Evolutionary conservation across 495 filamentous ascomycete species (phyloP).

Genomic region (Penicillium daleae): DNA sequence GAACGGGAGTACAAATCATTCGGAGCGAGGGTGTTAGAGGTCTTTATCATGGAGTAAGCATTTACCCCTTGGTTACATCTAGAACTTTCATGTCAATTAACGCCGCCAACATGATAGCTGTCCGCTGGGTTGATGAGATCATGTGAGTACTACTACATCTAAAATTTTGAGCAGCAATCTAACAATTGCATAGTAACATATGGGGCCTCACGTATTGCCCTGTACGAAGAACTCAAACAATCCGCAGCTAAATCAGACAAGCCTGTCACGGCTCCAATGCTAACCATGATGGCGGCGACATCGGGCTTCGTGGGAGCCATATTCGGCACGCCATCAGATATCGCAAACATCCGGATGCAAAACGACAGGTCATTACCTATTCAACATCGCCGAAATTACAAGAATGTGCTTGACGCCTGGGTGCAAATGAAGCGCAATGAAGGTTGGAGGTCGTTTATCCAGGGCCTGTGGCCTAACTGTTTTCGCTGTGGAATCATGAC

Average conservation of each 20-base stretch:
- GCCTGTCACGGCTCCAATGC: constrained; percentile 58
- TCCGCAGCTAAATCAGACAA: constrained; percentile 51
- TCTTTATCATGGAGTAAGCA: constrained; percentile 43
- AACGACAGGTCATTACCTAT: constrained; percentile 76
- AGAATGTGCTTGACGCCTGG: constrained; percentile 78
- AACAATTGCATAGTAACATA: constrained; percentile 37
- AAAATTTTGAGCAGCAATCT: background rate
- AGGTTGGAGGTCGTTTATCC: constrained; percentile 64
- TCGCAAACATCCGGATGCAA: constrained; percentile 93
- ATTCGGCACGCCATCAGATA: constrained; percentile 83
- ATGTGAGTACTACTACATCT: constrained; percentile 15
- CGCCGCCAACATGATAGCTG: constrained; percentile 14
- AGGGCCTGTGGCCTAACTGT: constrained; percentile 83
- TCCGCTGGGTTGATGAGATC: constrained; percentile 35
- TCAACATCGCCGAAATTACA: constrained; percentile 73
- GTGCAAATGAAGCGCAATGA: constrained; percentile 76
- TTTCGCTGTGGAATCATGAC: constrained; percentile 86
- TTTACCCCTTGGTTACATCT: background rate
- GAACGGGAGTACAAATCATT: constrained; percentile 38
- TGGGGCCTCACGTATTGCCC: constrained; percentile 45
- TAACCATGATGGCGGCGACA: constrained; percentile 70
- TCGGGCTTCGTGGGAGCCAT: constrained; percentile 83
- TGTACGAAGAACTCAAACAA: constrained; percentile 73
- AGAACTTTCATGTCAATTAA: background rate
- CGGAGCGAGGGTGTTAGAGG: constrained; percentile 32